Evolutionary conservation across 371 early-diverging fungal genomes (phyloP).

Genomic region (Rhizopus arrhizus): DNA sequence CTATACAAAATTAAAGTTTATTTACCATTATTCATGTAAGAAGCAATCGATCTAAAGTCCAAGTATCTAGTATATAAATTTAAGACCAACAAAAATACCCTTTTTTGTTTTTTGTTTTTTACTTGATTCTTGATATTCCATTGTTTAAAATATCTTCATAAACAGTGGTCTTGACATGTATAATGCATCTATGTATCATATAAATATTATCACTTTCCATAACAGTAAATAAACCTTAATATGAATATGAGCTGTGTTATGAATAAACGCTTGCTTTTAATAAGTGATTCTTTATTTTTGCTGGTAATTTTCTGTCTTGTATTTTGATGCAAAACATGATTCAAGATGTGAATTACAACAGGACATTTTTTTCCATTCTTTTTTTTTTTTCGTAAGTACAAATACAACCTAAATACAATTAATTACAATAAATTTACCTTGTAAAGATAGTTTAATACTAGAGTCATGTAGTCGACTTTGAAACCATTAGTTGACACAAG

Average conservation of each 20-base stretch:
- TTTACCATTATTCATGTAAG: constrained; percentile 7
- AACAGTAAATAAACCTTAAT: neutral
- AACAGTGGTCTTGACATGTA: constrained; percentile 18
- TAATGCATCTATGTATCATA: constrained; percentile 7
- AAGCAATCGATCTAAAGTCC: constrained; percentile 12
- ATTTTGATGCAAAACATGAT: neutral
- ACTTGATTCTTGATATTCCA: constrained; percentile 8
- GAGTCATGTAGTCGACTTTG: neutral
- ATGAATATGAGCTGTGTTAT: neutral
- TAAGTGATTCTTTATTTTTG: neutral
- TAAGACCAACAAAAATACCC: neutral
- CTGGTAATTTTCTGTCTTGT: neutral
- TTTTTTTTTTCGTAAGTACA: neutral
- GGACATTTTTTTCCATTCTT: neutral
- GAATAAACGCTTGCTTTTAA: neutral
- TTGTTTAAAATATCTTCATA: constrained; percentile 14
- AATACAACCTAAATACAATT: neutral
- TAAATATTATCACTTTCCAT: neutral
- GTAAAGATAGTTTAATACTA: neutral
- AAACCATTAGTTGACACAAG: neutral
- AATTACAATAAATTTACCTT: neutral
- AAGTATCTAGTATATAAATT: constrained; percentile 5
- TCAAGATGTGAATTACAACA: neutral
- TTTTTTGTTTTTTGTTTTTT: neutral
- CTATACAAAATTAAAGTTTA: neutral